Conservation (phyloP, 2,329 filamentous ascomycete species). For the Penicillium psychrosexuale region DNA sequence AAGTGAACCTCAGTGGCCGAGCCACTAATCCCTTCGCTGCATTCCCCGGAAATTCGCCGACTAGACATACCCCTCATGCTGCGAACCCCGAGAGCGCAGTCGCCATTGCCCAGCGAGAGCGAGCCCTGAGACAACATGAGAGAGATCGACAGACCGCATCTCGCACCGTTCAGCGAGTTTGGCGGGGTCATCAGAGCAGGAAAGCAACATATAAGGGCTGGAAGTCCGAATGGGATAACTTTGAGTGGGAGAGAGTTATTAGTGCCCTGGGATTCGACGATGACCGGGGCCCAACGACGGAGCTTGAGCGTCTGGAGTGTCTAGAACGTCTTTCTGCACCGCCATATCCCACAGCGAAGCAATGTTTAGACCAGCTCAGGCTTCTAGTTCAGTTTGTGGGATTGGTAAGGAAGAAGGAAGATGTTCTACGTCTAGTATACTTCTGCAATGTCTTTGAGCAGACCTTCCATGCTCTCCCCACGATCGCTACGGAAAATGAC, state of each 20-base stretch:
- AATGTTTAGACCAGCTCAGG: constrained; percentile 56
- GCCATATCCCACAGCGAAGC: constrained; percentile 34
- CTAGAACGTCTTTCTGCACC: constrained; percentile 30
- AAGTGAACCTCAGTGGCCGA: constrained; percentile 91
- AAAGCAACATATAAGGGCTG: constrained; percentile 55
- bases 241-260: constrained; percentile 46
- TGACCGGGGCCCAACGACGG: background rate
- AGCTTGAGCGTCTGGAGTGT: constrained; percentile 6
- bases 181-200: constrained; percentile 72
- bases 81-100: constrained; percentile 72
- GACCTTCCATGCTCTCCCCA: constrained; percentile 37
- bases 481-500: constrained; percentile 38
- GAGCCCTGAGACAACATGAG: constrained; percentile 75
- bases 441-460: constrained; percentile 43
- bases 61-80: constrained; percentile 55
- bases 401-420: constrained; percentile 42
- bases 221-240: constrained; percentile 61
- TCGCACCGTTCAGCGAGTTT: constrained; percentile 71
- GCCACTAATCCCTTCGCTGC: constrained; percentile 72
- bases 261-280: constrained; percentile 22
- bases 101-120: constrained; percentile 81
- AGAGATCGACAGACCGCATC: constrained; percentile 72
- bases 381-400: constrained; percentile 66
- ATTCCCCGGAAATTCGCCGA: constrained; percentile 47
- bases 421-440: constrained; percentile 43